Evolutionary conservation across 73 alveolate genomes (phyloP).

Genomic region (Paramecium primaurelia): DNA sequence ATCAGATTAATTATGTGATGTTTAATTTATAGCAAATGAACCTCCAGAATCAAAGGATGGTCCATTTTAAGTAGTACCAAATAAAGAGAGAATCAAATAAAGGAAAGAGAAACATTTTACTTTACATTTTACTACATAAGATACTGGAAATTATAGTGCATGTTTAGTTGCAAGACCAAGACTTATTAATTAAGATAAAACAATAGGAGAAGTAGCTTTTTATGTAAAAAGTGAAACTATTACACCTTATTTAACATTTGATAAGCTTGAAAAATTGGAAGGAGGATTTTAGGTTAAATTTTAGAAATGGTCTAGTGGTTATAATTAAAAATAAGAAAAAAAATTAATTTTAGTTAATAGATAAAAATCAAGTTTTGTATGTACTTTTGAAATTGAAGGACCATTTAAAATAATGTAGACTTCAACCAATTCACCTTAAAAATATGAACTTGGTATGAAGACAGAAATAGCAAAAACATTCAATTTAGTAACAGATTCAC

Average conservation of each 20-base stretch:
- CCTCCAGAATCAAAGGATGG: conserved; percentile 51
- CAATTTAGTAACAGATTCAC: conserved; percentile 37
- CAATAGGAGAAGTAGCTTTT: conserved; percentile 70
- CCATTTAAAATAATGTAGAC: conserved; percentile 73
- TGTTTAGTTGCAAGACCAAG: conserved; percentile 71
- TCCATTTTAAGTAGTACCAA: conserved; percentile 24
- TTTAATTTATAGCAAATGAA: conserved; percentile 39
- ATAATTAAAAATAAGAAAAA: conserved; percentile 58
- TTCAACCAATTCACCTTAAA: conserved; percentile 66
- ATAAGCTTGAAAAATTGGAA: conserved; percentile 69
- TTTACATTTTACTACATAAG: conserved; percentile 63
- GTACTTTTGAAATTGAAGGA: conserved; percentile 69
- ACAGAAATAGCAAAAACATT: conserved; percentile 42
- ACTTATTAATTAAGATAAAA: conserved; percentile 50
- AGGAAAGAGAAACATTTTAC: conserved; percentile 56
- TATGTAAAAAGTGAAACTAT: conserved; percentile 67
- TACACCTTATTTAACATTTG: conserved; percentile 71
- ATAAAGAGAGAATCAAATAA: conserved; percentile 23
- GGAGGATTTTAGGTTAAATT: conserved; percentile 75
- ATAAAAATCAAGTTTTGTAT: conserved; percentile 70
- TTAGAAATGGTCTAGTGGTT: conserved; percentile 61
- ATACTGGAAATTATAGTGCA: conserved; percentile 69
- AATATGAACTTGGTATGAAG: conserved; percentile 39
- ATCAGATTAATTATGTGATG: conserved; percentile 42
- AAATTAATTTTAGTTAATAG: conserved; percentile 65